Base-by-base conservation (phyloP, 192 early-diverging fungal species). In the Radiomyces spectabilis region DNA sequence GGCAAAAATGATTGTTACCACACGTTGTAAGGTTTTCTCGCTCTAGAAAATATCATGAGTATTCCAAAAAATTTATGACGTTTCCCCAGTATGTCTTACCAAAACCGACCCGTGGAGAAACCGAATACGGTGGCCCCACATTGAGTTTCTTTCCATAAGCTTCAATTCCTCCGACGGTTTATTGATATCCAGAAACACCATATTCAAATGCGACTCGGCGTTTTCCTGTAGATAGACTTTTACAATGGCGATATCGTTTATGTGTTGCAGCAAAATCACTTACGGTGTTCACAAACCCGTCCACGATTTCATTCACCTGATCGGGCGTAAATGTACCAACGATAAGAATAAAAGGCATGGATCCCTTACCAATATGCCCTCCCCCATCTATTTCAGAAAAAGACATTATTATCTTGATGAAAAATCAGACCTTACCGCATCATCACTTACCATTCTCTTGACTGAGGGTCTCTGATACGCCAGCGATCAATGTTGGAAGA, bases 401-500 rank as follows among this genome's bases (percentile, higher is more conserved):
- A 37, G 46, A 25, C 5, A 22, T 8, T 29, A 22, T 35, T 18
- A 0, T 16, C 19, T 5, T 0, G 0, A 29, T 29, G n/a, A 21
- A 45, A 4, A 24, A 49, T 15, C 26, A 12, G 10, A 41, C 32
- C 37, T 31, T 29, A 19, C 2, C 8, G 21, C 24, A 5, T 18
- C 32, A 34, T 27, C 1, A 15, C 5, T 49, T 63, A 64, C 63
- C 63, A 46, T 59, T 51, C 24, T 41, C 33, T 26, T 69, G 63
- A 30, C 58, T 60, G 2, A 74, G 5, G 8, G 76, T 74, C 9
- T 65, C 67, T 13, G 74, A 49, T 5, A 58, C 63, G 18, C 67
- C 76, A 1, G 76, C 62, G 22, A 78, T 61, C n/a, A 88, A 41
- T 19, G 70, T 65, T 5, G 85, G 85, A 0, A 88, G 51, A 7